phyloP scores from a whole-genome alignment of 495 filamentous ascomycete species.

The Podospora pseudocomata region DNA sequence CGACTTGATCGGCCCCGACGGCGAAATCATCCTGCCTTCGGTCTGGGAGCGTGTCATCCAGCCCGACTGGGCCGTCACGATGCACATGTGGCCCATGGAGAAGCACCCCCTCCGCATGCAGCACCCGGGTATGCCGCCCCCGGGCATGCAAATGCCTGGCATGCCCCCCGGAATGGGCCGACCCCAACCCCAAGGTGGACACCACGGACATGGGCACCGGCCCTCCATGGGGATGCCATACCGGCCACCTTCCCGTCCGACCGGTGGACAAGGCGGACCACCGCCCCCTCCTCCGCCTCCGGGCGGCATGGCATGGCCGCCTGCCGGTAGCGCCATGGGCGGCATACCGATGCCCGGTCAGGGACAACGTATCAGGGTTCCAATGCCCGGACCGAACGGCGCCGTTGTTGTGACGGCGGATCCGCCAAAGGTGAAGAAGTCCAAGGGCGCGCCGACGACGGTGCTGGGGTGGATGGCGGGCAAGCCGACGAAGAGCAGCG shows the following conservation, averaged over 20 bases:
- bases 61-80: slow-evolving; percentile 84
- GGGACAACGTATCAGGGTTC: not conserved
- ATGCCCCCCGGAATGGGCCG: not conserved
- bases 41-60: slow-evolving; percentile 84
- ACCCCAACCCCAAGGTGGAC: not conserved
- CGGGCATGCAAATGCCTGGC: slow-evolving; percentile 13
- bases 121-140: slow-evolving; percentile 17
- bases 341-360: slow-evolving; percentile 2
- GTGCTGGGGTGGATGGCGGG: slow-evolving; percentile 42
- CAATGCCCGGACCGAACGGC: slow-evolving; percentile 2
- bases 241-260: slow-evolving; percentile 7
- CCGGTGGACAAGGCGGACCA: slow-evolving; percentile 19
- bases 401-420: slow-evolving; percentile 10
- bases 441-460: not conserved
- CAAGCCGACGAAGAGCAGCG: slow-evolving; percentile 31
- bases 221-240: not conserved
- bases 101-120: slow-evolving; percentile 28
- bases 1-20: slow-evolving; percentile 77
- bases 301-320: not conserved
- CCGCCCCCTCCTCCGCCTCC: slow-evolving; percentile 24
- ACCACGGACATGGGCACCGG: slow-evolving; percentile 1
- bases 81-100: slow-evolving; percentile 96
- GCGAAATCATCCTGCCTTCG: slow-evolving; percentile 81
- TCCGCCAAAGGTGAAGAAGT: slow-evolving; percentile 3
- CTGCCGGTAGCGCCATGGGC: slow-evolving; percentile 3